A percentile compares a stretch with the other conserved stretches of the same genome.
phyloP scores from a whole-genome alignment of 768 basidiomycete genomes.

The Strobilomyces confusus region DNA sequence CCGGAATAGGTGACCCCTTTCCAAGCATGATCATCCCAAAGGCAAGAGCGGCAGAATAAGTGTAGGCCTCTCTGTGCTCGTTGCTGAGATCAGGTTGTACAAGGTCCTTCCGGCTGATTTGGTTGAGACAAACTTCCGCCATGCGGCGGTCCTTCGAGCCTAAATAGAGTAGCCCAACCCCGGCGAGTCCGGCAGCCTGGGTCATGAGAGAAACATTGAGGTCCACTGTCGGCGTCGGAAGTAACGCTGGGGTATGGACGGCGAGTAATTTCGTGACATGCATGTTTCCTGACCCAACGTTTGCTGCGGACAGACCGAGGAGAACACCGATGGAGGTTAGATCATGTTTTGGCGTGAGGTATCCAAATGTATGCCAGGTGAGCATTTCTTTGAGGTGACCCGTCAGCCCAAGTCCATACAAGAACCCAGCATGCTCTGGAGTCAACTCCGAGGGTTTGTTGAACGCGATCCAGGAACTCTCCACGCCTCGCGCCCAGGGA shows the following conservation, averaged over 20 bases:
- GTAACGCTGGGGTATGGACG: conserved; percentile 88
- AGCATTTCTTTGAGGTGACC: conserved; percentile 88
- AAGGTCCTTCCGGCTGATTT: conserved; percentile 76
- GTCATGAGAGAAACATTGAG: conserved; percentile 88
- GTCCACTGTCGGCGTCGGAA: conserved; percentile 82
- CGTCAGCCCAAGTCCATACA: conserved; percentile 86
- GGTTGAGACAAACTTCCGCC: conserved; percentile 87
- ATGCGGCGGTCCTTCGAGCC: conserved; percentile 85
- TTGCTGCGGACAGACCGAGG: conserved; percentile 89
- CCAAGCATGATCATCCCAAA: conserved; percentile 98
- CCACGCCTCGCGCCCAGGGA: conserved; percentile 67
- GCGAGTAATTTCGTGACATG: conserved; percentile 90
- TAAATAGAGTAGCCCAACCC: conserved; percentile 86
- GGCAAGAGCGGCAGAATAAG: conserved; percentile 80
- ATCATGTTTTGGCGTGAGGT: conserved; percentile 95
- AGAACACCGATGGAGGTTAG: conserved; percentile 91
- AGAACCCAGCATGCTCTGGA: conserved; percentile 93
- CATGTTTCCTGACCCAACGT: conserved; percentile 77
- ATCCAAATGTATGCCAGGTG: conserved; percentile 94
- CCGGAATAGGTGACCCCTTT: conserved; percentile 72
- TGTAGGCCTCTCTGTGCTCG: conserved; percentile 90
- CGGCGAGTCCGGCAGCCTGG: conserved; percentile 83
- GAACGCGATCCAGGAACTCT: conserved; percentile 95
- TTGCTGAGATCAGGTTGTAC: conserved; percentile 79
- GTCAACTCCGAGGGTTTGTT: conserved; percentile 90